Evolutionary conservation across 192 early-diverging fungal species (phyloP).

Genomic region (Radiomyces spectabilis): DNA sequence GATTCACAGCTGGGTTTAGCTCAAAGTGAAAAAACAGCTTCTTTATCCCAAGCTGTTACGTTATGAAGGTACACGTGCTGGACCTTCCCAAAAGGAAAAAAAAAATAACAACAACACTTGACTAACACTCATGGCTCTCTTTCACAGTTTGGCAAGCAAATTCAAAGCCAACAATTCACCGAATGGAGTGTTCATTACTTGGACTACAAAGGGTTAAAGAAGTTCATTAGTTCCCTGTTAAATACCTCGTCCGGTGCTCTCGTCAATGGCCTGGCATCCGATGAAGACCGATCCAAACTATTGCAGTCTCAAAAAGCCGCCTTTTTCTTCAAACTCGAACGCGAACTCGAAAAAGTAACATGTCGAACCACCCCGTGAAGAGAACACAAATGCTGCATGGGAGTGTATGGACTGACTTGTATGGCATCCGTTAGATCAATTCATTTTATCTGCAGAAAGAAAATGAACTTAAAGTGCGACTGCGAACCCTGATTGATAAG

Average conservation of each 20-base stretch:
- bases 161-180: constrained; percentile 81
- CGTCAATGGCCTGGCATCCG: constrained; percentile 29
- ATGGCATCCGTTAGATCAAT: constrained; percentile 61
- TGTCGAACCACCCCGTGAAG: neutral
- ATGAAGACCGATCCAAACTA: constrained; percentile 42
- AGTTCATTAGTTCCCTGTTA: constrained; percentile 79
- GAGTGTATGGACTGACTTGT: neutral
- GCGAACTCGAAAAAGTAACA: constrained; percentile 91
- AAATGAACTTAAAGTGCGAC: constrained; percentile 82
- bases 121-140: too few relatives aligned
- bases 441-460: constrained; percentile 96
- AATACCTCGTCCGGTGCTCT: constrained; percentile 36
- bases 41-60: too few relatives aligned
- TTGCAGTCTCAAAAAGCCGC: constrained; percentile 85
- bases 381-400: neutral
- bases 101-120: too few relatives aligned
- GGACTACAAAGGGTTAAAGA: constrained; percentile 97
- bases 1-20: too few relatives aligned
- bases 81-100: too few relatives aligned
- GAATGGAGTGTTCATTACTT: constrained; percentile 95
- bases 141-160: constrained; percentile 94
- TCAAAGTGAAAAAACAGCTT: too few relatives aligned
- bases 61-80: too few relatives aligned
- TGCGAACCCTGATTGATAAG: constrained; percentile 77
- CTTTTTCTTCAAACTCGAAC: constrained; percentile 97